Percentiles rank a stretch among this genome's conserved stretches.
phyloP scores from a whole-genome alignment of 192 early-diverging fungal genomes.

The Coemansia asiatica region DNA sequence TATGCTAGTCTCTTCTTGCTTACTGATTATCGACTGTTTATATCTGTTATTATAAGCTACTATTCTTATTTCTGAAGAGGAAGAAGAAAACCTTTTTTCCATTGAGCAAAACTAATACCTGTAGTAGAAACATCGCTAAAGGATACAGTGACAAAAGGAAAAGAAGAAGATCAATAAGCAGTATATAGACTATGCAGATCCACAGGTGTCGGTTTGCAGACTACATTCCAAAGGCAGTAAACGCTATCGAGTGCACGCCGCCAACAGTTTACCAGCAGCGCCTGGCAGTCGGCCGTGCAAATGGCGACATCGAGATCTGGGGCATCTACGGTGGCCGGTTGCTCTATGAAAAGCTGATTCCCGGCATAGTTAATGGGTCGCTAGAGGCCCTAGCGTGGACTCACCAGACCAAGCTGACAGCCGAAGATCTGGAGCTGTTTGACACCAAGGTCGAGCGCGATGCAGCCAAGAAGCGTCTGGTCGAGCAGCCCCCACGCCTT shows the following conservation, averaged over 20 bases:
- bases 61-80: too few relatives aligned
- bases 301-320: conserved; percentile 96
- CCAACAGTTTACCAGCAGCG: conserved; percentile 47
- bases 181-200: conserved; percentile 57
- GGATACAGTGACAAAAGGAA: neutral
- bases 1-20: neutral
- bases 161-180: neutral
- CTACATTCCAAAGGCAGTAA: conserved; percentile 81
- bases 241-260: conserved; percentile 78
- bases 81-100: neutral
- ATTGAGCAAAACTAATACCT: too few relatives aligned
- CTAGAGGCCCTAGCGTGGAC: conserved; percentile 85
- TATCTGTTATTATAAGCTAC: neutral
- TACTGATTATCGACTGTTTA: conserved; percentile 1
- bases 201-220: conserved; percentile 87
- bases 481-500: conserved; percentile 65
- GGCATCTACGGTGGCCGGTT: conserved; percentile 61
- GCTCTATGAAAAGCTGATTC: conserved; percentile 83
- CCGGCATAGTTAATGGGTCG: conserved; percentile 69
- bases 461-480: conserved; percentile 47
- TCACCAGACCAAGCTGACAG: conserved; percentile 66
- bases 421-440: conserved; percentile 66
- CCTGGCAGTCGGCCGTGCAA: conserved; percentile 83
- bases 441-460: conserved; percentile 65
- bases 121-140: too few relatives aligned